Evolutionary conservation across 2,329 filamentous ascomycete species (phyloP), one percentile per base, ranked within the genome.

Genomic region (Fusarium circinatum): DNA sequence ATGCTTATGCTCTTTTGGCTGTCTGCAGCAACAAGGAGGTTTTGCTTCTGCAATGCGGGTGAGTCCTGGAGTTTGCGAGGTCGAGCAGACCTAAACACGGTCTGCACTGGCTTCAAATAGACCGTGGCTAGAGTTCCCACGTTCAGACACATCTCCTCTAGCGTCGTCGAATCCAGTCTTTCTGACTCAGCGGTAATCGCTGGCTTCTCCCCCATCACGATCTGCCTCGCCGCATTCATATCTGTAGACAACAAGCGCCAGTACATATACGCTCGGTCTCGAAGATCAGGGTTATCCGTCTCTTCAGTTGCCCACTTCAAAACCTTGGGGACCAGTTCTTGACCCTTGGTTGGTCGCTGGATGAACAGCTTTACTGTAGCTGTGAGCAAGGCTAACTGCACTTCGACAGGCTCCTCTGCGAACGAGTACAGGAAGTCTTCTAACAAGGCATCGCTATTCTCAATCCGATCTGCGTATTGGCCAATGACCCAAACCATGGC

Each of bases 401-500:
- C 96, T 81, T 99, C 96, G 22, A 98, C 93, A 0, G 95, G 93
- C 83, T 99, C 96, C 77, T 99, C 96, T 34, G 93, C 89, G 84
- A 98, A 99, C 0, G 94, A 93, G 80, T 96, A 96, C 14, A 99
- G 82, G 81, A 98, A 99, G 82, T 99, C 96, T 78, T 99, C 96
- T 14, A 99, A 88, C 6, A 99, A 87, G 0, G 93, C 94, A 77
- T 98, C 96, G 22, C 94, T 96, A 82, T 99, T 98, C 81, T 99
- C 96, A 77, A 99, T 99, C 49, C 96, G 92, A 80, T 97, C 95
- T 15, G 96, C 96, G 79, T 99, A 99, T 82, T 99, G 94, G 5
- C 96, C 96, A 80, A 99, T 99, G 41, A 99, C 96, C 96, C 96
- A 99, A 49, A 99, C 96, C 91, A 99, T 98, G 66, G 96, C 96